Conservation (phyloP, 169 alveolate genomes). For the Plasmodium relictum region DNA sequence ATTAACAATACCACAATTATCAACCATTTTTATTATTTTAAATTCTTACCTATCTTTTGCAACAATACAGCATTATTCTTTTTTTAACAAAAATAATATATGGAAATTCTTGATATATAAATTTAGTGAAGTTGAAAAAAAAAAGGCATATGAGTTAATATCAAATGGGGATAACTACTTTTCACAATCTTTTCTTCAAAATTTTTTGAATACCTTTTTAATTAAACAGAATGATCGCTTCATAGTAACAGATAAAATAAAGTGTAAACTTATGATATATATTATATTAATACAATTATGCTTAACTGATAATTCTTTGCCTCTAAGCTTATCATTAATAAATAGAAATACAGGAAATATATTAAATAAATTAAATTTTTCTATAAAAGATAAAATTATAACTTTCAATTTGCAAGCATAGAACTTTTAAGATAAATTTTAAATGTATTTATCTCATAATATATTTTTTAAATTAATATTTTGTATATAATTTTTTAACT, state of each 20-base stretch:
- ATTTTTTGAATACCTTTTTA: slow-evolving; percentile 51
- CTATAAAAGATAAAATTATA: slow-evolving; percentile 11
- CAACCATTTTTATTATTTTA: slow-evolving; percentile 35
- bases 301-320: slow-evolving; percentile 47
- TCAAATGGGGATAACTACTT: slow-evolving; percentile 27
- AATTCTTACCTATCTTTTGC: slow-evolving; percentile 65
- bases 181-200: slow-evolving; percentile 17
- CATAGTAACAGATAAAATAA: slow-evolving; percentile 22
- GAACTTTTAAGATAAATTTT: not conserved
- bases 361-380: slow-evolving; percentile 28
- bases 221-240: slow-evolving; percentile 26
- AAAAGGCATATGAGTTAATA: not conserved
- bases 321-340: slow-evolving; percentile 25
- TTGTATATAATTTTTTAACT: too few relatives aligned
- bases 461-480: too few relatives aligned
- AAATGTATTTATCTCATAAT: too few relatives aligned
- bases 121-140: slow-evolving; percentile 20
- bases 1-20: slow-evolving; percentile 18
- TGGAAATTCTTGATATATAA: slow-evolving; percentile 37
- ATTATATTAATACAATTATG: slow-evolving; percentile 50
- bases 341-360: slow-evolving; percentile 23
- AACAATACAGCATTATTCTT: slow-evolving; percentile 6
- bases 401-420: slow-evolving; percentile 35
- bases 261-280: slow-evolving; percentile 51
- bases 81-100: slow-evolving; percentile 19